phyloP scores from a whole-genome alignment of 176 grass and related monocot species.

The Cocos nucifera region DNA sequence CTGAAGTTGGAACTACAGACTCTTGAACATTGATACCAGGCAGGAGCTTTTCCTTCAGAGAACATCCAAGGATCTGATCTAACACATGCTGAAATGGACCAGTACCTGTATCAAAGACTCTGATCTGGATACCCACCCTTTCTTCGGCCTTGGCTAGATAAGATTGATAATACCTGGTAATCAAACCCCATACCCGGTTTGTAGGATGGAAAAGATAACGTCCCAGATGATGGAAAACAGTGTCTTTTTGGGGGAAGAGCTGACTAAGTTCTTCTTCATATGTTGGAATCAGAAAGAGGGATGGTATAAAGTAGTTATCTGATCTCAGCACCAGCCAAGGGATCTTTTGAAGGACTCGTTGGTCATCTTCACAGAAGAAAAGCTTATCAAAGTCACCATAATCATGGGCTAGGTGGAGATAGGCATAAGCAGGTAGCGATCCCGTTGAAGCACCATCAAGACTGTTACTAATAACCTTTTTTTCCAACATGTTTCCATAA shows the following conservation, averaged over 20 bases:
- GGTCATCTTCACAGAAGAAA: slow-evolving; percentile 68
- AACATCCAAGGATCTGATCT: slow-evolving; percentile 82
- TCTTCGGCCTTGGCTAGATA: slow-evolving; percentile 69
- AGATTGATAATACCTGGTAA: slow-evolving; percentile 61
- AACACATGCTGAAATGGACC: slow-evolving; percentile 68
- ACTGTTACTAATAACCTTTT: slow-evolving; percentile 18
- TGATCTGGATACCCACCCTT: slow-evolving; percentile 75
- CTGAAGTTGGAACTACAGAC: slow-evolving; percentile 15
- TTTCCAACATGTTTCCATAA: slow-evolving; percentile 60
- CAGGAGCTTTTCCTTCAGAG: slow-evolving; percentile 50
- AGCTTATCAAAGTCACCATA: too few species aligned
- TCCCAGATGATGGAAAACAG: slow-evolving; percentile 55
- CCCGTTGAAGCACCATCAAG: too few species aligned
- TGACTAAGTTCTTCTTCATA: slow-evolving; percentile 42
- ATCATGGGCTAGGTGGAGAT: too few species aligned
- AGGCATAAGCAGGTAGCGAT: too few species aligned
- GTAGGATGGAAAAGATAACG: slow-evolving; percentile 64
- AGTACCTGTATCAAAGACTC: slow-evolving; percentile 48
- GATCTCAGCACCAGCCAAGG: slow-evolving; percentile 51
- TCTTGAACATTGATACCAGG: slow-evolving; percentile 31
- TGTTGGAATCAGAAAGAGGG: slow-evolving; percentile 53
- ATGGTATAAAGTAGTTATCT: slow-evolving; percentile 52
- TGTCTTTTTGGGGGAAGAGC: slow-evolving; percentile 44
- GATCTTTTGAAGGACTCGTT: slow-evolving; percentile 31
- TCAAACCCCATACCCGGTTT: slow-evolving; percentile 59